phyloP scores from a whole-genome alignment of 2,329 filamentous ascomycete species.

The Cladophialophora carrionii region DNA sequence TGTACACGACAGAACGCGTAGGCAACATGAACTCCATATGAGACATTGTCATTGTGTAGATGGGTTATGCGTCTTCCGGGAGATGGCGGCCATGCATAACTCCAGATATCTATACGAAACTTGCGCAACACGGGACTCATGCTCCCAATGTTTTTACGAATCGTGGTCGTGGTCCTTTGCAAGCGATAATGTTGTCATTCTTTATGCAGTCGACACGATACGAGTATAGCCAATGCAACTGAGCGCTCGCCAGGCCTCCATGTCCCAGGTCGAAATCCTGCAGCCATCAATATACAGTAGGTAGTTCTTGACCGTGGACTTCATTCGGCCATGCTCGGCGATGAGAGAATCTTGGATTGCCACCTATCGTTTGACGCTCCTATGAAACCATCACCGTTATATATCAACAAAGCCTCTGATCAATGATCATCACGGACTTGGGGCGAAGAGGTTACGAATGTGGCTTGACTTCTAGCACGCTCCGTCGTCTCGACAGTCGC shows the following conservation, averaged over 20 bases:
- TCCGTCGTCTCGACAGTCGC: conserved; percentile 14
- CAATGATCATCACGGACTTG: neutral
- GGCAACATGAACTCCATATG: neutral
- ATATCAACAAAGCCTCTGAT: neutral
- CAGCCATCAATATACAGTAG: neutral
- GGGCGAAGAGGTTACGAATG: conserved; percentile 11
- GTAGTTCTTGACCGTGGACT: neutral
- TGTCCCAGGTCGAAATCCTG: neutral
- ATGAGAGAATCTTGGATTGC: conserved; percentile 22
- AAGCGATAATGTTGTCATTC: neutral
- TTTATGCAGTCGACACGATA: neutral
- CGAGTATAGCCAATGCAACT: neutral
- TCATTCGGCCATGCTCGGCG: conserved; percentile 2
- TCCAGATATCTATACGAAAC: neutral
- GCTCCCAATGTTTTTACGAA: neutral
- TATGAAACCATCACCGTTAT: neutral
- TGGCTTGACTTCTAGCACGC: conserved; percentile 20
- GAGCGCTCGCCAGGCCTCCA: neutral
- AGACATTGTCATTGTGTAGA: neutral
- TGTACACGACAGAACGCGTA: neutral
- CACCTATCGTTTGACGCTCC: neutral
- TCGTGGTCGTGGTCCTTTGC: neutral
- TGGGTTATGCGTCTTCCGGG: neutral
- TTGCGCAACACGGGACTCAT: neutral
- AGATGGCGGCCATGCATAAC: neutral